Conservation (phyloP, 1,284 basidiomycete species). For the Fomes fomentarius region DNA sequence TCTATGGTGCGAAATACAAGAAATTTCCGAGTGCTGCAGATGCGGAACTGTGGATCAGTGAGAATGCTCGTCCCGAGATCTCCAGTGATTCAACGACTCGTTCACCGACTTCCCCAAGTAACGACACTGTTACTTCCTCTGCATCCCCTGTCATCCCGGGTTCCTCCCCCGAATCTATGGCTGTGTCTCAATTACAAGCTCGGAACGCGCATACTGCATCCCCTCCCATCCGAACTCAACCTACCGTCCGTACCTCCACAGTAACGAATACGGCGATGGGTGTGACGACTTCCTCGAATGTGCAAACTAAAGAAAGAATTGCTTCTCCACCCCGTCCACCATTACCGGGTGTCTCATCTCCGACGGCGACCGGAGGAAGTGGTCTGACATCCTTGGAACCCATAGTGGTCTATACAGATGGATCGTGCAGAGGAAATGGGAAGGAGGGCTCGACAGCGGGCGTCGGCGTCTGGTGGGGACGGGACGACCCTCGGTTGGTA, state of each 20-base stretch:
- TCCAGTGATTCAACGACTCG: neutral
- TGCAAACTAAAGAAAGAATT: neutral
- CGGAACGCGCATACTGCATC: too few species aligned
- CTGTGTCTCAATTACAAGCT: too few species aligned
- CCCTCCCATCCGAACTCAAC: too few species aligned
- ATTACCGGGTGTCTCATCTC: neutral
- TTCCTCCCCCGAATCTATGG: neutral
- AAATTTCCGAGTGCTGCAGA: slow-evolving; percentile 57
- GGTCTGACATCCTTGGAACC: slow-evolving; percentile 24
- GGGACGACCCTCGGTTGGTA: slow-evolving; percentile 57
- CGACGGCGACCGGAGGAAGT: neutral
- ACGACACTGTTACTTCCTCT: neutral
- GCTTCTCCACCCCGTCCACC: neutral
- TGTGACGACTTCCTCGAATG: neutral
- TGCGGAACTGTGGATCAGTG: slow-evolving; percentile 45
- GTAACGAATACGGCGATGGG: neutral
- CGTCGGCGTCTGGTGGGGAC: slow-evolving; percentile 79
- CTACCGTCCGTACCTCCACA: too few species aligned
- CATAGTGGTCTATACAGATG: slow-evolving; percentile 76
- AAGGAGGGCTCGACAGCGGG: slow-evolving; percentile 60
- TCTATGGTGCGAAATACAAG: slow-evolving; percentile 58
- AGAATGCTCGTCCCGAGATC: neutral
- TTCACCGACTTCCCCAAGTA: neutral
- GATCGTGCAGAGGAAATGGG: slow-evolving; percentile 81
- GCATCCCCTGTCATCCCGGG: neutral